phyloP scores from a whole-genome alignment of 768 basidiomycete species.

The Hericium erinaceus region DNA sequence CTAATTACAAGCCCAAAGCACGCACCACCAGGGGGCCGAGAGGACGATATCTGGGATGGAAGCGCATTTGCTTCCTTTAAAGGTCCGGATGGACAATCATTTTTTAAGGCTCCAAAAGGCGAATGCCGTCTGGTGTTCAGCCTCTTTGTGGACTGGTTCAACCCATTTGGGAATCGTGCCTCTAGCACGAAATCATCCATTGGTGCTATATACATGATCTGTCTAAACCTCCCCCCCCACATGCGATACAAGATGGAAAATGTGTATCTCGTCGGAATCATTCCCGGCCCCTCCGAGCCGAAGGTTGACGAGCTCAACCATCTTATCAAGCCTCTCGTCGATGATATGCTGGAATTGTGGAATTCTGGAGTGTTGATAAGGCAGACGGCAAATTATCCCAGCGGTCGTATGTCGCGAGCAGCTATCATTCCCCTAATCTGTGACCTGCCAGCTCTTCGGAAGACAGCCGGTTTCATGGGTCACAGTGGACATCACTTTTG shows the following conservation, averaged over 20 bases:
- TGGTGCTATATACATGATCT: slow-evolving; percentile 24
- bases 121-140: slow-evolving; percentile 21
- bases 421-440: background rate
- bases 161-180: slow-evolving; percentile 24
- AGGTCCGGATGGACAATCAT: slow-evolving; percentile 1
- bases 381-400: slow-evolving; percentile 11
- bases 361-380: slow-evolving; percentile 21
- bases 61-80: background rate
- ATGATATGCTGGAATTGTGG: slow-evolving; percentile 28
- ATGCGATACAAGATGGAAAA: slow-evolving; percentile 28
- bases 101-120: background rate
- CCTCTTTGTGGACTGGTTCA: slow-evolving; percentile 29
- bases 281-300: slow-evolving; percentile 33
- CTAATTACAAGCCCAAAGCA: background rate
- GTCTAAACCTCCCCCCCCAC: slow-evolving; percentile 28
- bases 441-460: background rate
- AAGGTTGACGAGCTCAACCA: slow-evolving; percentile 26
- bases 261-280: slow-evolving; percentile 32
- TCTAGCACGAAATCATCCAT: slow-evolving; percentile 18
- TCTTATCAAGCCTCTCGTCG: slow-evolving; percentile 28
- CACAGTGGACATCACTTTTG: background rate
- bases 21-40: background rate
- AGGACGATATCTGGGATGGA: slow-evolving; percentile 6
- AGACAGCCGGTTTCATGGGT: background rate
- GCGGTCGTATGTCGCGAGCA: background rate